Conservation (phyloP, 2,329 filamentous ascomycete species). For the Cercospora beticola region DNA sequence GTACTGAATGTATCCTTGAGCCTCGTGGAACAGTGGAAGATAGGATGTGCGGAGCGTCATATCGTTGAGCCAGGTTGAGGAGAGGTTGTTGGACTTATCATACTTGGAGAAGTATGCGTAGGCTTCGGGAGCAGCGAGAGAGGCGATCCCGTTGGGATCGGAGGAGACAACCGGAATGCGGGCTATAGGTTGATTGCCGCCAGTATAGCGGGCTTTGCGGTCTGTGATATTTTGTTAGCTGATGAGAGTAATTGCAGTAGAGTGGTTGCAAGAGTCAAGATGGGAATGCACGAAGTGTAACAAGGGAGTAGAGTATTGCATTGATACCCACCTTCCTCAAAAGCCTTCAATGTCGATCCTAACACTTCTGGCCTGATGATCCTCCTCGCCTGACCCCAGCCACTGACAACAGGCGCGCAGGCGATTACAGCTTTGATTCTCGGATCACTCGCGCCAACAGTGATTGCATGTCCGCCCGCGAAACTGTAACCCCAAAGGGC, state of each 20-base stretch:
- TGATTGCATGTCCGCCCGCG: neutral
- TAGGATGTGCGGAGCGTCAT: neutral
- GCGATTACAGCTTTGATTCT: neutral
- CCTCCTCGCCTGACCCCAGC: neutral
- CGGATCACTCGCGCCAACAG: neutral
- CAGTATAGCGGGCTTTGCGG: neutral
- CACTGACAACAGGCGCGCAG: neutral
- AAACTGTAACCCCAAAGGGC: neutral
- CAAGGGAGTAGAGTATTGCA: too few species aligned
- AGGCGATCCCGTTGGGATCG: neutral
- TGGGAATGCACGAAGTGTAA: too few species aligned
- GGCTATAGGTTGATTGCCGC: neutral
- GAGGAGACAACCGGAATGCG: neutral
- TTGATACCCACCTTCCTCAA: neutral
- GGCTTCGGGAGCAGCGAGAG: neutral
- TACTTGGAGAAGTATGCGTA: neutral
- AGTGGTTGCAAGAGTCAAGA: too few species aligned
- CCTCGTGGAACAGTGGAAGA: neutral
- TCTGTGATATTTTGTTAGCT: neutral
- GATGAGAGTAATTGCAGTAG: too few species aligned
- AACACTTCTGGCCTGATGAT: neutral
- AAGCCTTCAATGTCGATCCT: neutral
- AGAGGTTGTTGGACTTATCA: neutral
- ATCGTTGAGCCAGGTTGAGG: neutral
- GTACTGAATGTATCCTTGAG: neutral